A percentile compares a stretch with the other conserved stretches of the same genome.
Conservation (phyloP, 139 green algal species). For the Gonium pectorale region DNA sequence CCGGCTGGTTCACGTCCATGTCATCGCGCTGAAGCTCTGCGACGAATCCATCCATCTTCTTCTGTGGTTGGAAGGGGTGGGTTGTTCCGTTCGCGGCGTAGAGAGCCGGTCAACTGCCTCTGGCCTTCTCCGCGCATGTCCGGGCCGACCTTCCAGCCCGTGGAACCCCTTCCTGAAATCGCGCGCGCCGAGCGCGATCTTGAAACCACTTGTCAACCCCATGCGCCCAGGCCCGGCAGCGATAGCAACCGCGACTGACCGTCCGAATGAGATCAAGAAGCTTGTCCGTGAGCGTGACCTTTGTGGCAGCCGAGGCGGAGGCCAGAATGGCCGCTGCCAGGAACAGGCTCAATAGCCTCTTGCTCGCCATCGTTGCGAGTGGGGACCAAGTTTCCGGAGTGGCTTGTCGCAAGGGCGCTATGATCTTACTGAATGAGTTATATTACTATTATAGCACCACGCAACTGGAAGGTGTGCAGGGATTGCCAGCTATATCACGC, state of each 20-base stretch:
- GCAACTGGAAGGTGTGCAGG: no score
- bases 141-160: neutral
- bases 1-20: slow-evolving; percentile 58
- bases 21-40: slow-evolving; percentile 39
- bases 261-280: slow-evolving; percentile 39
- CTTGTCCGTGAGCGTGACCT: slow-evolving; percentile 42
- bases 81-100: neutral
- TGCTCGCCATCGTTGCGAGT: slow-evolving; percentile 13
- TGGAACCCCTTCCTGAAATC: neutral
- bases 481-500: no score
- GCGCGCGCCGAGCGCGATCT: neutral
- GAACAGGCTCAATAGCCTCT: neutral
- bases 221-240: neutral
- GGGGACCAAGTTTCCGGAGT: no score
- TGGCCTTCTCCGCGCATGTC: neutral
- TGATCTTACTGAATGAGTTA: no score
- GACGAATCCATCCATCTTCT: slow-evolving; percentile 34
- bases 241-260: neutral
- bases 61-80: neutral
- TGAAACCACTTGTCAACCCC: neutral
- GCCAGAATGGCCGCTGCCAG: neutral
- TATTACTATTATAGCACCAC: no score
- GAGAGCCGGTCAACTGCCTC: neutral
- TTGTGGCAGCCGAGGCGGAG: neutral
- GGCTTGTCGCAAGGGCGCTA: no score